A percentile compares a stretch with the other conserved stretches of the same genome.
These are phyloP conservation scores for Tephrocybe sp. DNA, from an alignment of 768 basidiomycete genomes.

Conservation along the genomic window DNA sequence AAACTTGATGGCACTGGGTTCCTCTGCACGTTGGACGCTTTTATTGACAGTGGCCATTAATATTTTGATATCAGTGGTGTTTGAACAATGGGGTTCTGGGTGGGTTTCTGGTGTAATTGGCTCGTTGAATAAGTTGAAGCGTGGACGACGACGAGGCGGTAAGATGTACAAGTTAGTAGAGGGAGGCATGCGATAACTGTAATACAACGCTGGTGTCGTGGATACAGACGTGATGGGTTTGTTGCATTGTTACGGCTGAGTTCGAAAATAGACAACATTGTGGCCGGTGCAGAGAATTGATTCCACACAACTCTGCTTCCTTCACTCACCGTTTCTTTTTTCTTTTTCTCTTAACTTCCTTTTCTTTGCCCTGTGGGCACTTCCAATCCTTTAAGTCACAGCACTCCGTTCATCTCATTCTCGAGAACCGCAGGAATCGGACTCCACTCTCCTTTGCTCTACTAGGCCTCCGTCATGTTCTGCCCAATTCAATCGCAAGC, in stretches of 20 bases:
- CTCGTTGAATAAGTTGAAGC: constrained; percentile 37
- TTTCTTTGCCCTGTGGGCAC: constrained; percentile 40
- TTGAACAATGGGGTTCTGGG: constrained; percentile 74
- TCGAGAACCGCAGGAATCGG: constrained; percentile 53
- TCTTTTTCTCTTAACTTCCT: constrained; percentile 21
- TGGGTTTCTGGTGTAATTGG: constrained; percentile 56
- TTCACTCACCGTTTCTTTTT: constrained; percentile 21
- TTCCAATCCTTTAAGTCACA: constrained; percentile 40
- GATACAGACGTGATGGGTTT: constrained; percentile 9
- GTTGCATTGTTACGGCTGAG: constrained; percentile 23
- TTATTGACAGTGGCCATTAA: constrained; percentile 67
- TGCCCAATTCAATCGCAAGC: constrained; percentile 26
- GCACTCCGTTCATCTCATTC: constrained; percentile 29
- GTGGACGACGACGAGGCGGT: constrained; percentile 47
- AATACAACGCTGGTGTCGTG: neutral
- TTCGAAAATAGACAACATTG: constrained; percentile 14
- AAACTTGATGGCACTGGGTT: constrained; percentile 74
- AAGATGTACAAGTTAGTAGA: constrained; percentile 88
- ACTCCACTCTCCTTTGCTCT: constrained; percentile 32
- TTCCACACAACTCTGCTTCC: constrained; percentile 1
- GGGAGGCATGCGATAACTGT: constrained; percentile 52
- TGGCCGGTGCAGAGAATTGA: constrained; percentile 9
- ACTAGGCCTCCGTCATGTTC: constrained; percentile 36
- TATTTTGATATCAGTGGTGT: constrained; percentile 64
- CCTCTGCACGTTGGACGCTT: constrained; percentile 66